These are phyloP conservation scores for Phaeosphaeria sp. DNA, from an alignment of 2,329 filamentous ascomycete genomes.

Conservation along the genomic window DNA sequence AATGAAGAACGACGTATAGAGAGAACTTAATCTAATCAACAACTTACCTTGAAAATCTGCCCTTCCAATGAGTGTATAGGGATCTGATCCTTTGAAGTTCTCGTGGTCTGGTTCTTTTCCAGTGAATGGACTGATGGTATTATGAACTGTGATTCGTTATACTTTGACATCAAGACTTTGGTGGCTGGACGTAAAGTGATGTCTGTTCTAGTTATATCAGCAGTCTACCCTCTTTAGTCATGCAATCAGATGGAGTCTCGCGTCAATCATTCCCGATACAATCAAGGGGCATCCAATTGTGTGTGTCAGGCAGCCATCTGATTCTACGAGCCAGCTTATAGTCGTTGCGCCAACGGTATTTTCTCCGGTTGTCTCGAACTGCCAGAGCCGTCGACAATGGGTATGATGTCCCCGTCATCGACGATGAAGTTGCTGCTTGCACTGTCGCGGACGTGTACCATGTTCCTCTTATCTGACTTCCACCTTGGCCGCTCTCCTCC, in stretches of 20 bases:
- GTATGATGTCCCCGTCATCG: slow-evolving; percentile 37
- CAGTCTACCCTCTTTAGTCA: background rate
- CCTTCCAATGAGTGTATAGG: too few relatives aligned
- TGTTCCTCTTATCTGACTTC: slow-evolving; percentile 40
- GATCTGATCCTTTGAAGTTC: too few relatives aligned
- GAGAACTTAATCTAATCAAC: slow-evolving; percentile 1
- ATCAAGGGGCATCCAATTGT: background rate
- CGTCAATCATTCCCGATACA: background rate
- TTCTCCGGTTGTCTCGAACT: slow-evolving; percentile 8
- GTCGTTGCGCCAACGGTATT: slow-evolving; percentile 14
- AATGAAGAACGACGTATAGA: background rate
- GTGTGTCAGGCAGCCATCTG: background rate
- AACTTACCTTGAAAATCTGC: background rate
- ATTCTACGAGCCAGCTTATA: background rate
- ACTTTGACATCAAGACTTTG: too few relatives aligned
- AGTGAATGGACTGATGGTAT: too few relatives aligned
- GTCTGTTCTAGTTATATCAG: too few relatives aligned
- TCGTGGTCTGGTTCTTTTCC: too few relatives aligned
- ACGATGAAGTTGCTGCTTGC: slow-evolving; percentile 16
- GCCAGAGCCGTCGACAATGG: slow-evolving; percentile 32
- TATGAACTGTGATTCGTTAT: too few relatives aligned
- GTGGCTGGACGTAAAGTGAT: too few relatives aligned
- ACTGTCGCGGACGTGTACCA: slow-evolving; percentile 38
- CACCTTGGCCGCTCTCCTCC: slow-evolving; percentile 40
- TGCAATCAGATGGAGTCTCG: background rate